These are phyloP conservation scores for Pyracantha coccinea DNA, from an alignment of 331 rosid species.

Conservation along the genomic window DNA sequence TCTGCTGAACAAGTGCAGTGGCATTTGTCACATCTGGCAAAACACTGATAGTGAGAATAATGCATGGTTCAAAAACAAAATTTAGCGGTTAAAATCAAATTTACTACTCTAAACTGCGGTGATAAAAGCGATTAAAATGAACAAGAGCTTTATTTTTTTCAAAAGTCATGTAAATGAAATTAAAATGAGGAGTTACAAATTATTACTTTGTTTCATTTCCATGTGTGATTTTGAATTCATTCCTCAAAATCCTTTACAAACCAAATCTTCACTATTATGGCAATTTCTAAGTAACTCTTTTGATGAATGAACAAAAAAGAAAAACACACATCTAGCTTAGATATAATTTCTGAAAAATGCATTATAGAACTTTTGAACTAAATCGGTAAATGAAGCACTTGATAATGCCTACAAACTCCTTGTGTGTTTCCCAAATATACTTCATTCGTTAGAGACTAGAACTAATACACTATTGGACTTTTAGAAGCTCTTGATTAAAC, in stretches of 20 bases:
- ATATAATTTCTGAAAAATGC: not conserved
- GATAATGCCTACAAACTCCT: not conserved
- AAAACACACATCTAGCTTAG: not conserved
- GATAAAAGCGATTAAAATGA: not conserved
- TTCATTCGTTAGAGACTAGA: not conserved
- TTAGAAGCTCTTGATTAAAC: not conserved
- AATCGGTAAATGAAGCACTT: not conserved
- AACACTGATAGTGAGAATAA: not conserved
- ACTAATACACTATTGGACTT: not conserved
- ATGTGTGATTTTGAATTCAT: not conserved
- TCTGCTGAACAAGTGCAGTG: not conserved
- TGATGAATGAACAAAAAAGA: not conserved
- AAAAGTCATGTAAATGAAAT: not conserved
- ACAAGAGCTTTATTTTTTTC: not conserved
- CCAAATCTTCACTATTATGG: not conserved
- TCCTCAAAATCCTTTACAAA: not conserved
- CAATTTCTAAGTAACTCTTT: not conserved
- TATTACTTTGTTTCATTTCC: not conserved
- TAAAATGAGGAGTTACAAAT: not conserved
- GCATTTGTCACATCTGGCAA: conserved; percentile 11
- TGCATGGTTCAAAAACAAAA: not conserved
- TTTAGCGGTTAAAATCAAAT: not conserved
- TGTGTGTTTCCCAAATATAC: not conserved
- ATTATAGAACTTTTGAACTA: not conserved
- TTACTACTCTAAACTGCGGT: not conserved